A percentile compares a stretch with the other conserved stretches of the same genome.
phyloP scores from a whole-genome alignment of 2,329 filamentous ascomycete genomes.

The Alternaria sp. region DNA sequence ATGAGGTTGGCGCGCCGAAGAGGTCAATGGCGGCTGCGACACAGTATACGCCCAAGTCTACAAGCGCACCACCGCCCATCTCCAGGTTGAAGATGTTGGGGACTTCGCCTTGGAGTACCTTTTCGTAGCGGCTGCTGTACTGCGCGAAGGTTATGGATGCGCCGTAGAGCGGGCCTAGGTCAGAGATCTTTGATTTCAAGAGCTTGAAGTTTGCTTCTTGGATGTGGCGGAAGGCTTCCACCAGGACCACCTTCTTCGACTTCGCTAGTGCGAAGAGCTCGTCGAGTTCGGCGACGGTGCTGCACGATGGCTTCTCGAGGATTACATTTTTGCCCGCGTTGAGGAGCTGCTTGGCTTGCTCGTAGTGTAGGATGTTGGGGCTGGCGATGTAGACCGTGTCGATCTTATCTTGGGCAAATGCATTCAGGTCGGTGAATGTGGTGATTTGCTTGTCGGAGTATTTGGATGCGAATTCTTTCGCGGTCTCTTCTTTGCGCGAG shows the following conservation, averaged over 20 bases:
- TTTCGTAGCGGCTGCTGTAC: slow-evolving; percentile 55
- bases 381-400: slow-evolving; percentile 58
- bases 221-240: slow-evolving; percentile 59
- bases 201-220: slow-evolving; percentile 59
- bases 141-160: slow-evolving; percentile 54
- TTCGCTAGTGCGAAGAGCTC: slow-evolving; percentile 52
- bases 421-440: slow-evolving; percentile 50
- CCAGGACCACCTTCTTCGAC: slow-evolving; percentile 51
- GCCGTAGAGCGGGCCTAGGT: slow-evolving; percentile 53
- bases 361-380: slow-evolving; percentile 57
- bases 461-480: slow-evolving; percentile 52
- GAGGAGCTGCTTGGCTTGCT: slow-evolving; percentile 53
- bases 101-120: slow-evolving; percentile 54
- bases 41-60: slow-evolving; percentile 59
- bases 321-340: slow-evolving; percentile 56
- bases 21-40: slow-evolving; percentile 56
- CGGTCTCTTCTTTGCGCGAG: slow-evolving; percentile 54
- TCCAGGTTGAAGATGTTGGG: slow-evolving; percentile 59
- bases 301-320: slow-evolving; percentile 58
- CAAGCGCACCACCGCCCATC: slow-evolving; percentile 55
- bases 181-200: slow-evolving; percentile 47
- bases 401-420: slow-evolving; percentile 50
- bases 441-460: slow-evolving; percentile 41
- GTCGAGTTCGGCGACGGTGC: slow-evolving; percentile 51
- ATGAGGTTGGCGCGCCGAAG: slow-evolving; percentile 53